A percentile compares a stretch with the other conserved stretches of the same genome.
Conservation (phyloP, 1,139 yeast species). For the Geotrichum candidum region DNA sequence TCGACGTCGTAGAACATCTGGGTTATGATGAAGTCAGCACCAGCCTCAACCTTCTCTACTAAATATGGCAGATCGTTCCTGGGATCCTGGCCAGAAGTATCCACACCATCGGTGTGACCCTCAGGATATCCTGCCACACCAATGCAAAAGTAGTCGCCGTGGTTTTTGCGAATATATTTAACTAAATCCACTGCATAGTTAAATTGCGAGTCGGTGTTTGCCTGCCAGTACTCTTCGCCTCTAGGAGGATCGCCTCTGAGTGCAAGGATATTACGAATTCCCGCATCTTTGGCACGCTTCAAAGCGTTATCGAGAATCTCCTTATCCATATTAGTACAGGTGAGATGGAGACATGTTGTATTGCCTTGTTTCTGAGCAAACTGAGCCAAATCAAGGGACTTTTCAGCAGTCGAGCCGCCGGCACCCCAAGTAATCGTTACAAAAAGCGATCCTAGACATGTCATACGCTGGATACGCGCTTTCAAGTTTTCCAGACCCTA, state of each 20-base stretch:
- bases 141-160: conserved; percentile 74
- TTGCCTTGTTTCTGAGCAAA: conserved; percentile 70
- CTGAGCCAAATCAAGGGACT: conserved; percentile 76
- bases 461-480: conserved; percentile 84
- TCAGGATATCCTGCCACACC: conserved; percentile 97
- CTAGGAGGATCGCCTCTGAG: conserved; percentile 96
- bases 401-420: conserved; percentile 88
- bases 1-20: conserved; percentile 83
- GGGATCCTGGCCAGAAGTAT: conserved; percentile 55
- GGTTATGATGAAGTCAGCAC: conserved; percentile 88
- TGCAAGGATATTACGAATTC: conserved; percentile 83
- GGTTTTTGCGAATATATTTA: conserved; percentile 56
- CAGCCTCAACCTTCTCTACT: conserved; percentile 83
- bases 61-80: conserved; percentile 63
- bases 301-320: conserved; percentile 74
- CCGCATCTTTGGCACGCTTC: conserved; percentile 60
- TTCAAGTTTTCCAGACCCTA: conserved; percentile 74
- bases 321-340: conserved; percentile 89
- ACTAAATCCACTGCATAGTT: conserved; percentile 78
- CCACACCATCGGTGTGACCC: conserved; percentile 83
- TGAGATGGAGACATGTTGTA: conserved; percentile 87
- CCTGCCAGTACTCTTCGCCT: conserved; percentile 63
- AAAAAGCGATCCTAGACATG: conserved; percentile 78
- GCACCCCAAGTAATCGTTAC: conserved; percentile 98
- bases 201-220: conserved; percentile 44